Evolutionary conservation across 495 filamentous ascomycete genomes (phyloP).

Genomic region (Trichoderma asperelloides): DNA sequence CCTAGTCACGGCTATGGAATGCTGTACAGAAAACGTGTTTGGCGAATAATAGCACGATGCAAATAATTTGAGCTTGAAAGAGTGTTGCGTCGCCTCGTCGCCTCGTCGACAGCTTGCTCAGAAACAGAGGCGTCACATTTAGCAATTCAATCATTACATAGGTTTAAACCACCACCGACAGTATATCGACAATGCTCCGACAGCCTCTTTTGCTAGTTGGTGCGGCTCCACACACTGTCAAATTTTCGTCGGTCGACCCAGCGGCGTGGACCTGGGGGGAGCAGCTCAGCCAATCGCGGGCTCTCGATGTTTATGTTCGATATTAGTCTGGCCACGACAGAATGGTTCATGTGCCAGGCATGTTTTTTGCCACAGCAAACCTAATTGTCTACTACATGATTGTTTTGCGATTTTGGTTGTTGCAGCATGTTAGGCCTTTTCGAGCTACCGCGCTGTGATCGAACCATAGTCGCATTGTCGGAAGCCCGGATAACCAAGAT

Average conservation of each 20-base stretch:
- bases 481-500: background rate
- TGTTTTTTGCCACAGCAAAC: background rate
- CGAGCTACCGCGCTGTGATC: background rate
- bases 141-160: background rate
- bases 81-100: background rate
- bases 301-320: background rate
- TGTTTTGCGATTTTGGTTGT: background rate
- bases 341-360: background rate
- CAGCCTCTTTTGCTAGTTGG: too few relatives aligned
- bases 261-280: background rate
- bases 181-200: too few relatives aligned
- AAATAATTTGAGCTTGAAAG: background rate
- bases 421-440: background rate
- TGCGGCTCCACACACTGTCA: constrained; percentile 1
- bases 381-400: background rate
- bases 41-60: background rate
- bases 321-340: background rate
- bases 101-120: background rate
- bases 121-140: background rate
- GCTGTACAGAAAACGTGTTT: background rate
- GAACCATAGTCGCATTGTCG: background rate
- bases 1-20: background rate
- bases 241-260: background rate
- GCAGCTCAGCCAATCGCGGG: background rate
- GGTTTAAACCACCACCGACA: too few relatives aligned